Evolutionary conservation across 805 yeast genomes (phyloP), one percentile per base, ranked within the genome.

Genomic region (Starmerella tilneyi): DNA sequence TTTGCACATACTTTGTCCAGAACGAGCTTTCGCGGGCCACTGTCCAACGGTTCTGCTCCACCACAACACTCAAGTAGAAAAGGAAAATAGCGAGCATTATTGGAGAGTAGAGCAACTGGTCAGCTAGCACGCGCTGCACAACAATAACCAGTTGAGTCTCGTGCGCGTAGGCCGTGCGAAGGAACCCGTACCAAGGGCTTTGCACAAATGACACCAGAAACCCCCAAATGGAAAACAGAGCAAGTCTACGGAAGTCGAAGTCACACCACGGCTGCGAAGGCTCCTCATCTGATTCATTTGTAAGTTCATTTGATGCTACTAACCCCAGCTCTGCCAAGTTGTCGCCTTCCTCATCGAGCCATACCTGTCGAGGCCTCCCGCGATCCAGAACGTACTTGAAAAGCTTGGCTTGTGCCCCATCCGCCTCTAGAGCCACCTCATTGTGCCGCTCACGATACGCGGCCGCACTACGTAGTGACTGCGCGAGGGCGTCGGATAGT

Each of bases 401-500:
- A 15, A 61, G 47, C 3, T 50, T 33, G 21, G 48, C 26, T 13
- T 34, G 44, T 26, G 43, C 23, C 16, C 40, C 27, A 23, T 45
- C 28, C 37, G 49, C 35, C 8, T 9, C 39, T 9, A 44, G 13
- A 1, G 37, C 17, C 5, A 13, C 41, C 13, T 12, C 11, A 1
- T 15, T 30, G 21, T 36, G 30, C 12, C 13, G n/a, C 16, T 12
- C 17, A n/a, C 37, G 30, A 20, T 39, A 57, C 19, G 59, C 56
- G 7, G 56, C 47, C 43, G 66, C 60, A 27, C 70, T 63, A 4
- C 74, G 57, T 4, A 85, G 67, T 3, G 81, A 72, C 62, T 89
- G 97, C 0, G 97, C 97, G 50, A 88, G 59, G 0, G 88, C 76
- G 60, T 89, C 97, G 0, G 96, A 86, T n/a, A 85, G 77, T 0